Percentiles rank a stretch among this genome's conserved stretches.
Conservation (phyloP, 208 protist species). For the Polymyxa betae region DNA sequence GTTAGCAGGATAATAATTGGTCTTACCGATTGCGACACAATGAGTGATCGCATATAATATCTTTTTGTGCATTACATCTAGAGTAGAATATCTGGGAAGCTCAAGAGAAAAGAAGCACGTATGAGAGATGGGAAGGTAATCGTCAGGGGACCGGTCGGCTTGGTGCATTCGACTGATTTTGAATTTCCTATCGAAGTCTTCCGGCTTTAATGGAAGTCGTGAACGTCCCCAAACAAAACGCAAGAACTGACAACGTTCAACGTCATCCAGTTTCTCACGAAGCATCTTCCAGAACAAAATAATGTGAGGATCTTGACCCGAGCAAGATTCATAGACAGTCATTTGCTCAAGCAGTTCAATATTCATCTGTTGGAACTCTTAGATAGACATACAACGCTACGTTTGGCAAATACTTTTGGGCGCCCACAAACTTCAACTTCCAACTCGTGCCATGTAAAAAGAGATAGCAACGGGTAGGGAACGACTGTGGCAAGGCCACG, state of each 20-base stretch:
- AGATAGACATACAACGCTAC: neutral
- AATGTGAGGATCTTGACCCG: constrained; percentile 34
- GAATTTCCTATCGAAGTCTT: constrained; percentile 62
- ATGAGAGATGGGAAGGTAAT: constrained; percentile 82
- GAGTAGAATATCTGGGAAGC: constrained; percentile 87
- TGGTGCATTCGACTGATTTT: constrained; percentile 61
- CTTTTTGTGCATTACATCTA: constrained; percentile 87
- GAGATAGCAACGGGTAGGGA: constrained; percentile 55
- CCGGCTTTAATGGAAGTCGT: constrained; percentile 54
- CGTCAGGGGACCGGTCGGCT: constrained; percentile 75
- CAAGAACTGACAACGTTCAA: constrained; percentile 61
- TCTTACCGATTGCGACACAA: constrained; percentile 86
- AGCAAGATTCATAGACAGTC: constrained; percentile 58
- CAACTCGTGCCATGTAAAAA: constrained; percentile 68
- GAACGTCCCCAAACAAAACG: constrained; percentile 68
- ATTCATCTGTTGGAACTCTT: constrained; percentile 55
- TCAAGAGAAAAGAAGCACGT: constrained; percentile 94
- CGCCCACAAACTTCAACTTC: constrained; percentile 65
- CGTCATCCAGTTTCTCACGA: constrained; percentile 27
- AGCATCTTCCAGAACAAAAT: constrained; percentile 65
- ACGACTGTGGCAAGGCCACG: constrained; percentile 61
- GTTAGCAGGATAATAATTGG: neutral
- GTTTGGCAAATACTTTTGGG: neutral
- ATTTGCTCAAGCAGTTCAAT: constrained; percentile 63
- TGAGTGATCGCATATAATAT: constrained; percentile 92